Evolutionary conservation across 2,329 filamentous ascomycete species (phyloP).

Genomic region (Claviceps sp.): DNA sequence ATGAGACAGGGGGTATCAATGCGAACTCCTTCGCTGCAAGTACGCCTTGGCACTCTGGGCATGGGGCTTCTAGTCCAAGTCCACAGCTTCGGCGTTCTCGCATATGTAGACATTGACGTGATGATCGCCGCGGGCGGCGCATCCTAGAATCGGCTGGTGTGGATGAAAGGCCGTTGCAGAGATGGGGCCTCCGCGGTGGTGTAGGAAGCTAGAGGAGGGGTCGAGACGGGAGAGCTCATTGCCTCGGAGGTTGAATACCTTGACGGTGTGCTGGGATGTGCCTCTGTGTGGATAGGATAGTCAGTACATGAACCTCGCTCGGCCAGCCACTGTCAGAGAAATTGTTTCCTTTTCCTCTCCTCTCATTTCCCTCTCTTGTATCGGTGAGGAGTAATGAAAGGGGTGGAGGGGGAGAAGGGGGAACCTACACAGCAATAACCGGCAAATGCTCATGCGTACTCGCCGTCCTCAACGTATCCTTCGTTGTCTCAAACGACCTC

Average conservation of each 20-base stretch:
- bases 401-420: too few relatives aligned
- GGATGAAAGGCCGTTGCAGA: conserved; percentile 89
- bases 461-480: conserved; percentile 66
- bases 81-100: conserved; percentile 31
- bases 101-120: conserved; percentile 83
- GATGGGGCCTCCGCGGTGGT: conserved; percentile 69
- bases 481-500: conserved; percentile 59
- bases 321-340: too few relatives aligned
- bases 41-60: conserved; percentile 1
- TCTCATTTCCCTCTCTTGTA: too few relatives aligned
- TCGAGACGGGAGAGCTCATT: conserved; percentile 69
- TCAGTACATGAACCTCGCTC: background rate
- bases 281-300: conserved; percentile 40
- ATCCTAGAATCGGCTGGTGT: conserved; percentile 81
- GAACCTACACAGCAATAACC: conserved; percentile 75
- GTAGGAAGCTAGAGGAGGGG: conserved; percentile 79
- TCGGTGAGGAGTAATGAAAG: background rate
- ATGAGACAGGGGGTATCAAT: background rate
- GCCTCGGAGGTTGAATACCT: conserved; percentile 83
- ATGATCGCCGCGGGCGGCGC: conserved; percentile 72
- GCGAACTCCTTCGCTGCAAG: background rate
- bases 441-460: conserved; percentile 94
- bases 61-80: conserved; percentile 15
- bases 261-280: conserved; percentile 75
- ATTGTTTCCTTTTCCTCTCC: too few relatives aligned